Base-by-base conservation (phyloP, 129 eudicot species). In the Flaveria brownii region DNA sequence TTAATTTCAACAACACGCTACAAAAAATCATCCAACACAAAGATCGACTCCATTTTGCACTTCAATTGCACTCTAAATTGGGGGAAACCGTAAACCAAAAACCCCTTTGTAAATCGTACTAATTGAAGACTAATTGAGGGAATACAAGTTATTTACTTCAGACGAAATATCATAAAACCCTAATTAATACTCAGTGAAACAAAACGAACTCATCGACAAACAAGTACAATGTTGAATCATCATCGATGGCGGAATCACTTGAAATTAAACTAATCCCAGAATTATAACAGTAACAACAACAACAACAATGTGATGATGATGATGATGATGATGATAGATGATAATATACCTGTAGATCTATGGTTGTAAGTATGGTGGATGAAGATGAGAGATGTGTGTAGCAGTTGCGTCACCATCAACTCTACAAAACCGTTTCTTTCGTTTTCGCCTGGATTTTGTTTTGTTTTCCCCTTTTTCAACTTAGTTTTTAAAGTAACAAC, bases 361-460 rank as follows among this genome's bases (percentile, higher is more conserved):
- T 47, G 11, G 75, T 52, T 68, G 28, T 9, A 78, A 76, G 16
- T 68, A 77, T 45, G 73, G 73, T 54, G 52, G 14, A 65, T 81
- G 54, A 55, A 42, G 46, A 68, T 30, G 45, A 68, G 45, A 75
- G 78, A 75, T 81, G 67, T 46, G 80, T 65, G 18, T 70, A 71
- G 18, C 80, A 83, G 80, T 83, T 81, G 77, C 83, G 87, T 77
- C 82, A 83, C 92, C 92, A 87, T 85, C 54, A 80, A 80, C 84
- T 26, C 74, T 76, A 66, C 84, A 63, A 82, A 82, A 82, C 88
- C 87, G 85, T 85, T 79, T 75, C 85, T 68, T 60, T 65, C 39
- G 76, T 81, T 78, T 77, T 54, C 68, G 75, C 77, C 86, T 78
- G 74, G 81, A 82, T 50, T 75, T 85, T 78, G 60, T 36, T 74